A percentile compares a stretch with the other conserved stretches of the same genome.
phyloP scores from a whole-genome alignment of 768 basidiomycete genomes.

The Neoboletus magnificus region DNA sequence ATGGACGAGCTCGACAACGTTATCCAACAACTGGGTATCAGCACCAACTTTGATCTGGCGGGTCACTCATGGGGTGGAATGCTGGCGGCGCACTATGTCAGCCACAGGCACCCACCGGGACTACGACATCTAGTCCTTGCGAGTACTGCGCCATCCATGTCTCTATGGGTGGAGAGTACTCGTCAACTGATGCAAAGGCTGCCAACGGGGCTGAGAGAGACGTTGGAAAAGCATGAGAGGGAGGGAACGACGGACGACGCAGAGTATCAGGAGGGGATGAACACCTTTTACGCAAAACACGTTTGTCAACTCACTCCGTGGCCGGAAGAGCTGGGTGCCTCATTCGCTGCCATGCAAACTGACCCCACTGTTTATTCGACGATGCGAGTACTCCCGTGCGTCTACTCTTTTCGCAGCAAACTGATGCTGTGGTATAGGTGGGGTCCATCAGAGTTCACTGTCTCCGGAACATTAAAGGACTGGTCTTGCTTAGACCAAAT shows the following conservation, averaged over 20 bases:
- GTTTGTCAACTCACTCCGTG: slow-evolving; percentile 32
- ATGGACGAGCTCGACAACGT: slow-evolving; percentile 53
- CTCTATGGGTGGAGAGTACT: slow-evolving; percentile 27
- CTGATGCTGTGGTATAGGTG: slow-evolving; percentile 6
- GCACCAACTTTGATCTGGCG: slow-evolving; percentile 40
- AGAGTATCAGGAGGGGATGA: slow-evolving; percentile 34
- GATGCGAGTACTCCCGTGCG: not conserved
- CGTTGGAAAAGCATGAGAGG: slow-evolving; percentile 31
- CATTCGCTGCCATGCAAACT: slow-evolving; percentile 24
- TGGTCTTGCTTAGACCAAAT: slow-evolving; percentile 48
- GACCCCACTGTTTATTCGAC: slow-evolving; percentile 34
- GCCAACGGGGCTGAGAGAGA: slow-evolving; percentile 26
- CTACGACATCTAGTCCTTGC: slow-evolving; percentile 36
- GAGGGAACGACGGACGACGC: slow-evolving; percentile 30
- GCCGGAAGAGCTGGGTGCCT: slow-evolving; percentile 32
- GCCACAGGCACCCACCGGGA: slow-evolving; percentile 37
- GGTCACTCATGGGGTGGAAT: slow-evolving; percentile 64
- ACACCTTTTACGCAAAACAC: slow-evolving; percentile 33
- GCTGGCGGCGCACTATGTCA: slow-evolving; percentile 41
- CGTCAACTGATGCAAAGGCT: slow-evolving; percentile 26
- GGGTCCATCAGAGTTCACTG: slow-evolving; percentile 35
- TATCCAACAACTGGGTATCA: slow-evolving; percentile 39
- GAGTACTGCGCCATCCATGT: slow-evolving; percentile 32
- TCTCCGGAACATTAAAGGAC: slow-evolving; percentile 39
- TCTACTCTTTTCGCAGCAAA: not conserved